Evolutionary conservation across 1,284 basidiomycete species (phyloP), one percentile per base, ranked within the genome.

Genomic region (Grifola frondosa): DNA sequence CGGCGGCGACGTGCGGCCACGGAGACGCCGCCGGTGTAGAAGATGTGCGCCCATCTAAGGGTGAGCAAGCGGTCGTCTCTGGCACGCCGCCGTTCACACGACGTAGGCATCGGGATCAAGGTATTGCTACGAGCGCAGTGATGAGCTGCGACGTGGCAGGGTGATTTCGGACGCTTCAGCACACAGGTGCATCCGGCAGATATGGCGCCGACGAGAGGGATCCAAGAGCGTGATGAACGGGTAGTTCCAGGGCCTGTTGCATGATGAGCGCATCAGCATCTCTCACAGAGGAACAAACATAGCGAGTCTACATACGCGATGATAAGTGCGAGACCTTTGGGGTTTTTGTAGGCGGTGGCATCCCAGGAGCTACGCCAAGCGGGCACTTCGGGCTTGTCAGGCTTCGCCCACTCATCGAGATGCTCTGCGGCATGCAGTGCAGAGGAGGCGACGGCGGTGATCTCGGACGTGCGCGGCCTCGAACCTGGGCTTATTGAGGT

Each of bases 221-320:
- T 64, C 21, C 82, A 58, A 5, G 68, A 66, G 32, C 81, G 68
- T n/a, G 37, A 73, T 63, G 53, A 71, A 61, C 2, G 79, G 79
- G 59, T 72, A 81, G 59, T 84, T 83, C 78, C 72, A 78, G 42
- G 73, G 73, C n/a, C n/a, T n/a, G n/a, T n/a, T n/a, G n/a, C n/a
- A n/a, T n/a, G n/a, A n/a, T n/a, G n/a, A n/a, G n/a, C n/a, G 30
- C 12, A 35, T 49, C 21, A 52, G 40, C 22, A 20, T 29, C 13
- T 20, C 26, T 30, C 21, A 24, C 31, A 21, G 23, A 39, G n/a
- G 16, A n/a, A n/a, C n/a, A n/a, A n/a, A n/a, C n/a, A n/a, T n/a
- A n/a, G n/a, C n/a, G n/a, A n/a, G n/a, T n/a, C n/a, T 6, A 57
- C 63, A 36, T 30, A 72, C 69, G 66, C 61, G 35, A 73, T 71